Base-by-base conservation (phyloP, 2,329 filamentous ascomycete genomes). In the Pleomassaria siparia region DNA sequence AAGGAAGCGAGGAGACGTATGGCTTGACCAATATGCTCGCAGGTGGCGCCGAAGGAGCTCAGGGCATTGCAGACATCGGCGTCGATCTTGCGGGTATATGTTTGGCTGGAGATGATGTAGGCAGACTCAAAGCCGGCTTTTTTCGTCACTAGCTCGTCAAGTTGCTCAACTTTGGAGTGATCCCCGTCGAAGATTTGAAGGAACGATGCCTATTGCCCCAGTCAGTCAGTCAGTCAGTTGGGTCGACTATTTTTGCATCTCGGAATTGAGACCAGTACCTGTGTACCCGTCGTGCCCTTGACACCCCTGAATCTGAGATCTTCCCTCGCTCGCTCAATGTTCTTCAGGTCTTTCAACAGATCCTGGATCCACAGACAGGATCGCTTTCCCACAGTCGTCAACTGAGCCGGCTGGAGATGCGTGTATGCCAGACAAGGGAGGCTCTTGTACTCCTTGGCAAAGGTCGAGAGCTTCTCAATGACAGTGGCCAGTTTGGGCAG, bases 81-180 rank as follows among this genome's bases (percentile, higher is more conserved):
- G 66, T 96, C 91, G 45, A 96, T 85, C 74, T 94, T 94, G 53
- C 89, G 82, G 4, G 87, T 85, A 73, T 88, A 88, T 6, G 85
- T 88, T 65, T 91, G 88, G 16, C 83, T 84, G 7, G 85, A 87
- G 49, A 90, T 82, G 53, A 80, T 79, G 63, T 82, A 86, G 37
- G 78, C 77, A 25, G 76, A 76, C 36, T 70, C 69, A 66, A 87
- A 87, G 18, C 83, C 83, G n/a, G 83, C 81, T 67, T 86, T 86
- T 65, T 83, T 64, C 41, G 81, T 84, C 12, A 87, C 78, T 1
- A 86, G 75, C 60, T 83, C 76, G 60, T 87, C 82, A 16, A 87
- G 74, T 53, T 76, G 72, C 63, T 84, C 82, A 36, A 85, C 79
- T 69, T 86, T 84, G 32, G 66, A 69, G 60, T 81, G 76, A 65